Base-by-base conservation (phyloP, 2,329 filamentous ascomycete genomes). In the Taxawa tesnikishii region DNA sequence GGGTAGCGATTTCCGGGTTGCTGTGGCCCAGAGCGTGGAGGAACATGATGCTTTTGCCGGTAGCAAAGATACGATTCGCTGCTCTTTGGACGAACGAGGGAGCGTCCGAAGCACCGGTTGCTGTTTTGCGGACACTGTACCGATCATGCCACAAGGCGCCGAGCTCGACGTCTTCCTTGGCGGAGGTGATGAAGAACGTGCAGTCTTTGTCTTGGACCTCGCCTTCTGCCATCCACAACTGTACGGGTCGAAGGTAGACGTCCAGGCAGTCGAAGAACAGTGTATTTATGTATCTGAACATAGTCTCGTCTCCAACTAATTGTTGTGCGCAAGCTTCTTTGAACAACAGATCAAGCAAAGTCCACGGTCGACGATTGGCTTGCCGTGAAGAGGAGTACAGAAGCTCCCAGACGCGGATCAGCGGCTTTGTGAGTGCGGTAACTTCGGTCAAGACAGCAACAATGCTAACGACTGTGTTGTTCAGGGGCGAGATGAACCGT, bases 21-120 rank as follows among this genome's bases (percentile, higher is more conserved):
- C n/a, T n/a, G n/a, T n/a, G 13, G 15, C 15, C 51, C 8, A 94
- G 63, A 29, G 79, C 71, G 38, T 77, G 78, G n/a, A 94, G 59
- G 27, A 94, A 79, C 1, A 90, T 73, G 34, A 90, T 77, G 45
- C 80, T 92, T 55, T 94, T 94, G 0, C 88, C 88, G 2, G 83
- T 78, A 1, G 78, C 84, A 46, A 94, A 88, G 23, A 94, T 83
- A 39, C 76, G 80, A 15, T 63, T 59, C 1, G 73, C 74, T 2
- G 77, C 71, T 3, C 77, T 68, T 24, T 76, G 72, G 4, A 94
- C 64, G 42, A 94, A 94, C 3, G 60, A 67, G 0, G 88, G 87
- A 0, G 79, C 76, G 44, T 79, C 74, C 1, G 85, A 53, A 2
- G 59, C 57, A 11, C 76, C 74, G 26, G 73, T 62, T 3, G 67